phyloP scores from a whole-genome alignment of 1,139 yeast genomes.

The Blastobotrys persicus region DNA sequence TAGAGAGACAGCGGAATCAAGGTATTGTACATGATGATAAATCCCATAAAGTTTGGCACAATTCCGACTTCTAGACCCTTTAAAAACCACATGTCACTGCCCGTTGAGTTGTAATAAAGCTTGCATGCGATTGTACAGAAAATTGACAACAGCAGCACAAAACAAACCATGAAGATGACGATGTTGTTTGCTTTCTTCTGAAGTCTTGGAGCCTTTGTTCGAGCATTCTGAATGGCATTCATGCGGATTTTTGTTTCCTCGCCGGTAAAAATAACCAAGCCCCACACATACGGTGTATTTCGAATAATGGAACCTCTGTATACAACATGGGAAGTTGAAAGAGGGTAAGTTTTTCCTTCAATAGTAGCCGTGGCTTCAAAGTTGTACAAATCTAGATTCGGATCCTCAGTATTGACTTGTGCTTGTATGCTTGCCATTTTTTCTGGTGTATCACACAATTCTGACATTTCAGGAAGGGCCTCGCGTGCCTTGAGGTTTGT shows the following conservation, averaged over 20 bases:
- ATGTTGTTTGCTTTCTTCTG: constrained; percentile 80
- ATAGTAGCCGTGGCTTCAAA: constrained; percentile 70
- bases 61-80: constrained; percentile 73
- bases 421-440: constrained; percentile 44
- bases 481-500: constrained; percentile 77
- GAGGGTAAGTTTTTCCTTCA: constrained; percentile 47
- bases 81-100: constrained; percentile 65
- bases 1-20: constrained; percentile 91
- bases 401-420: constrained; percentile 71
- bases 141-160: constrained; percentile 70
- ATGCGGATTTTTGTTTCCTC: constrained; percentile 94
- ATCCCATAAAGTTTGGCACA: constrained; percentile 91
- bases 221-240: constrained; percentile 87
- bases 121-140: constrained; percentile 83
- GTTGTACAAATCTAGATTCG: constrained; percentile 85
- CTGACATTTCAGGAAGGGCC: constrained; percentile 63
- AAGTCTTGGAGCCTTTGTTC: constrained; percentile 89
- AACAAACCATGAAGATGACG: constrained; percentile 80
- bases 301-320: constrained; percentile 88
- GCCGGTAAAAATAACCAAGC: constrained; percentile 87
- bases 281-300: constrained; percentile 71
- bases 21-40: constrained; percentile 94
- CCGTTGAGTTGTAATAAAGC: constrained; percentile 46
- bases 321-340: constrained; percentile 75
- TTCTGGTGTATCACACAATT: constrained; percentile 48